These are phyloP conservation scores for Talaromyces sp. DNA, from an alignment of 2,329 filamentous ascomycete genomes.

Conservation along the genomic window DNA sequence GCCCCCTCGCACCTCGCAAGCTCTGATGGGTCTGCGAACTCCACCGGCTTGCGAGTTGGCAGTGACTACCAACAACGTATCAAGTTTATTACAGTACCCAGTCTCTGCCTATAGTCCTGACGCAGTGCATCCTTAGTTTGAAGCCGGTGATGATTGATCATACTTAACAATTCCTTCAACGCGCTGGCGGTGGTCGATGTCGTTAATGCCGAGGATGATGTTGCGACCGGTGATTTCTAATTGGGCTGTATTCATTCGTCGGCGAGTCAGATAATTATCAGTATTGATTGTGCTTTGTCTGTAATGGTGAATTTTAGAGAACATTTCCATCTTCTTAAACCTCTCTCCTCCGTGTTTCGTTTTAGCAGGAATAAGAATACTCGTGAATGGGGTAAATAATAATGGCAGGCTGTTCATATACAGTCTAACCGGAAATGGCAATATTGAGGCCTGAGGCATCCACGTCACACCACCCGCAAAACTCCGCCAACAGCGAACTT, in stretches of 20 bases:
- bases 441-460: conserved; percentile 11
- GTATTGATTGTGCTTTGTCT: background rate
- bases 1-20: background rate
- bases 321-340: background rate
- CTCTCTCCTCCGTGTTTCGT: background rate
- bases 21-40: background rate
- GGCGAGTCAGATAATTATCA: background rate
- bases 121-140: background rate
- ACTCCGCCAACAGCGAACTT: conserved; percentile 9
- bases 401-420: no score
- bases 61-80: no score
- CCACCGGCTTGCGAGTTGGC: background rate
- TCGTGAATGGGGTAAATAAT: no score
- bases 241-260: background rate
- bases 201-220: background rate
- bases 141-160: background rate
- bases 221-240: background rate
- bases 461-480: conserved; percentile 15
- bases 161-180: background rate
- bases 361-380: no score
- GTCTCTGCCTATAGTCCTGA: background rate
- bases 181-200: background rate
- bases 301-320: background rate
- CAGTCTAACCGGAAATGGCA: conserved; percentile 4
- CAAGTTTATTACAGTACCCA: background rate